These are phyloP conservation scores for Syzygium jambos DNA, from an alignment of 345 rosid species.

Conservation along the genomic window DNA sequence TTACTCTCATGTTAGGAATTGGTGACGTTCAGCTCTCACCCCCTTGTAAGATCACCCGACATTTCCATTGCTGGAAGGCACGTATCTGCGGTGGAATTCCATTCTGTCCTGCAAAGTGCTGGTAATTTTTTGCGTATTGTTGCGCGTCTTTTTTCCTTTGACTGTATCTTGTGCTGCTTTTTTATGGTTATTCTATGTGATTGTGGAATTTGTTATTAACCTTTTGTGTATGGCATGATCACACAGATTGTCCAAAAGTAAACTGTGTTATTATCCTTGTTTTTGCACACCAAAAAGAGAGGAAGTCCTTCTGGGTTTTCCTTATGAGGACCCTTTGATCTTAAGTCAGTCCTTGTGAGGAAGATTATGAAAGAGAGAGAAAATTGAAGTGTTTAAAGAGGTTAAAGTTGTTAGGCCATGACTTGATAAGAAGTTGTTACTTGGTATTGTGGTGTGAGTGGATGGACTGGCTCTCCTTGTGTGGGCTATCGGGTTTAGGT, in stretches of 20 bases:
- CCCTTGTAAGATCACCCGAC: slow-evolving; percentile 53
- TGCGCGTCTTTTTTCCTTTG: neutral
- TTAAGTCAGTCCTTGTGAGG: neutral
- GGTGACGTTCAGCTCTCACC: slow-evolving; percentile 74
- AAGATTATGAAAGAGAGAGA: neutral
- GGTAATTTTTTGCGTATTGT: slow-evolving; percentile 15
- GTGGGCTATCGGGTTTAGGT: neutral
- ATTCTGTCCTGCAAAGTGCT: slow-evolving; percentile 60
- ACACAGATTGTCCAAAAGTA: too few relatives aligned
- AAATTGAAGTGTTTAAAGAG: neutral
- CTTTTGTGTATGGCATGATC: neutral
- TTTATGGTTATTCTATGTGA: neutral
- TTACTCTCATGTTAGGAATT: slow-evolving; percentile 44
- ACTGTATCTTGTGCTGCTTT: neutral
- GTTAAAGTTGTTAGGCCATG: neutral
- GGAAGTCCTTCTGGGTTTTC: neutral
- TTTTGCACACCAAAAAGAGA: neutral
- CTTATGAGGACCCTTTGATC: neutral
- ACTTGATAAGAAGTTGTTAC: neutral
- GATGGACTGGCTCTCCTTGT: neutral
- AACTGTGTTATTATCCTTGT: too few relatives aligned
- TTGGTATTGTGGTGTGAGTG: neutral
- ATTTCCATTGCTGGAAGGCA: slow-evolving; percentile 77
- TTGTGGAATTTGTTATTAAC: neutral
- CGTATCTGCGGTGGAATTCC: slow-evolving; percentile 84